phyloP scores from a whole-genome alignment of 2,329 filamentous ascomycete genomes.

The Trichoderma atrobrunneum region DNA sequence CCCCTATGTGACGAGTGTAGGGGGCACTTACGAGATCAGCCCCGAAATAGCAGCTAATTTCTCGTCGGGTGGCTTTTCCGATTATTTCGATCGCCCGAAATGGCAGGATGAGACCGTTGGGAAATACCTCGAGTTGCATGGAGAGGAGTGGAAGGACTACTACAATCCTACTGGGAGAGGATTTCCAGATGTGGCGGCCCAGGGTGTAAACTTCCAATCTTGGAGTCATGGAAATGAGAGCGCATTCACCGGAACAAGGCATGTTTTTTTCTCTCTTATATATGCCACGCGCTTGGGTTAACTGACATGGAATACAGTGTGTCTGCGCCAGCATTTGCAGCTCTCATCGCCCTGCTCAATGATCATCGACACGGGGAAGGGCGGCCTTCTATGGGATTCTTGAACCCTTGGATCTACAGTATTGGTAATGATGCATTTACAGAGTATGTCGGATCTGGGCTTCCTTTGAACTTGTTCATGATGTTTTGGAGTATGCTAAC shows the following conservation, averaged over 20 bases:
- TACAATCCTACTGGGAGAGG: conserved; percentile 50
- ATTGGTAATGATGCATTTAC: conserved; percentile 32
- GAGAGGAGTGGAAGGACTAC: conserved; percentile 49
- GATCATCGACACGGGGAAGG: conserved; percentile 57
- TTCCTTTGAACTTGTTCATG: background rate
- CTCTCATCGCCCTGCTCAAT: conserved; percentile 63
- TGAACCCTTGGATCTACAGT: conserved; percentile 61
- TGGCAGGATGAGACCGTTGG: conserved; percentile 47
- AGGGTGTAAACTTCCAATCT: conserved; percentile 39
- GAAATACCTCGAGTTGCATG: conserved; percentile 43
- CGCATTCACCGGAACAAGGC: conserved; percentile 36
- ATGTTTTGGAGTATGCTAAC: background rate
- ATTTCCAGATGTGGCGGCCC: conserved; percentile 61
- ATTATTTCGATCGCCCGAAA: conserved; percentile 42
- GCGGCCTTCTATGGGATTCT: conserved; percentile 53
- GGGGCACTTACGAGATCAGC: conserved; percentile 50
- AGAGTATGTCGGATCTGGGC: conserved; percentile 30
- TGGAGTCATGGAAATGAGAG: conserved; percentile 31
- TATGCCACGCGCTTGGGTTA: background rate
- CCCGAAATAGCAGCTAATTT: conserved; percentile 55
- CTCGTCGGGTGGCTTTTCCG: conserved; percentile 51
- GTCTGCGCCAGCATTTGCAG: conserved; percentile 60
- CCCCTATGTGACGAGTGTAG: conserved; percentile 62
- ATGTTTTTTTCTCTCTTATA: background rate
- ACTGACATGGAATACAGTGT: conserved; percentile 39